Conservation (phyloP, 805 yeast genomes). For the Saccharomyces kudriavzevii region DNA sequence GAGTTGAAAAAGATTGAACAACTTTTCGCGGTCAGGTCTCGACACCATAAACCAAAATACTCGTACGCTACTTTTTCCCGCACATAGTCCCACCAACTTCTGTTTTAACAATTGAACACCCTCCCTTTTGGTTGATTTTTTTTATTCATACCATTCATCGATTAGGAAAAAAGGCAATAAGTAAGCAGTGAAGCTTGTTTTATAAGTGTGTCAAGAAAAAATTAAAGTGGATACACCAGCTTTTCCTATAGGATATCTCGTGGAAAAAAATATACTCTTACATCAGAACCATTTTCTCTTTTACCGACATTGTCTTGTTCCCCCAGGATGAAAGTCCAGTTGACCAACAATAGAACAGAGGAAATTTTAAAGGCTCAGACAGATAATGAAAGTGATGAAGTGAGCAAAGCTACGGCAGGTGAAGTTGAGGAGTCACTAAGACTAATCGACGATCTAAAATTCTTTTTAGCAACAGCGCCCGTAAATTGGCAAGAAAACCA, state of each 20-base stretch:
- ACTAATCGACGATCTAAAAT: constrained; percentile 68
- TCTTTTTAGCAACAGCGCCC: constrained; percentile 88
- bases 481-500: constrained; percentile 89
- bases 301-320: neutral
- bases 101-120: neutral
- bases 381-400: constrained; percentile 1
- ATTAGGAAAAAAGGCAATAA: neutral
- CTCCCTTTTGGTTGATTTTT: neutral
- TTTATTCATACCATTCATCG: neutral
- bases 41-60: neutral
- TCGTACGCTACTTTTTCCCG: neutral
- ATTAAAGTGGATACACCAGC: neutral
- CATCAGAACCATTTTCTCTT: neutral
- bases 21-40: neutral
- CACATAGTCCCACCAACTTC: neutral
- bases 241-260: neutral
- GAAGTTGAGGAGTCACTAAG: constrained; percentile 46
- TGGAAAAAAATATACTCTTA: neutral
- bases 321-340: constrained; percentile 8
- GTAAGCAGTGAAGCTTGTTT: neutral
- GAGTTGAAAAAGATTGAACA: constrained; percentile 6
- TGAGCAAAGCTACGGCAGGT: constrained; percentile 8
- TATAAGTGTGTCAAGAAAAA: neutral
- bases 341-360: constrained; percentile 14
- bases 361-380: constrained; percentile 11